phyloP scores from a whole-genome alignment of 768 basidiomycete species.

The Rhodosporidiobolus sp. region DNA sequence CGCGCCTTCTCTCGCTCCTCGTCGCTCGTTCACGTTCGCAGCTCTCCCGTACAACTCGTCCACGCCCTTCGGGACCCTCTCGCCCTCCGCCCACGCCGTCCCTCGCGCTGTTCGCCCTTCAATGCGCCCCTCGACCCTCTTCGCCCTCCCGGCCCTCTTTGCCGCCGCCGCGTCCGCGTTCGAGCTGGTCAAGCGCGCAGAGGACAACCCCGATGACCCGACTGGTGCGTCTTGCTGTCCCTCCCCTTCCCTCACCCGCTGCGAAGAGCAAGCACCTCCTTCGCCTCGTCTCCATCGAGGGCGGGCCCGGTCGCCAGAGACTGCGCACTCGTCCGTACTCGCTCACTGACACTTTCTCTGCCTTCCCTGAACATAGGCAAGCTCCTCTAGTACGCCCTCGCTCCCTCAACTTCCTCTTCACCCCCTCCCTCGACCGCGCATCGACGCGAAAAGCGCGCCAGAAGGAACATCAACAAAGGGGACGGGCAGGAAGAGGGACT shows the following conservation, averaged over 20 bases:
- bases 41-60: neutral
- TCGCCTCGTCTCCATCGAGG: neutral
- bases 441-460: neutral
- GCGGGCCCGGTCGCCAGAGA: neutral
- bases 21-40: too few relatives aligned
- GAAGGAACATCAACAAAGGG: too few relatives aligned
- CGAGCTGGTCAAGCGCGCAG: neutral
- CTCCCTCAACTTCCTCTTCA: neutral
- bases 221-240: constrained; percentile 10
- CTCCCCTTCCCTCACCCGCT: neutral
- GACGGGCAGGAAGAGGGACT: too few relatives aligned
- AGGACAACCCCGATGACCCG: constrained; percentile 23
- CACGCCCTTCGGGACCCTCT: neutral
- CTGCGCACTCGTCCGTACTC: too few relatives aligned
- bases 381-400: constrained; percentile 13
- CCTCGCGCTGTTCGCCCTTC: neutral
- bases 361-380: constrained; percentile 13
- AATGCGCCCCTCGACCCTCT: too few relatives aligned
- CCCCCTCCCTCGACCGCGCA: neutral
- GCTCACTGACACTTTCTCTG: neutral
- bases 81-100: neutral
- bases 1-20: too few relatives aligned
- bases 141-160: neutral
- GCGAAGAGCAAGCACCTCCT: neutral
- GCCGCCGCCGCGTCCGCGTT: neutral